Base-by-base conservation (phyloP, 805 yeast genomes). In the Ogataea ramenticola region DNA sequence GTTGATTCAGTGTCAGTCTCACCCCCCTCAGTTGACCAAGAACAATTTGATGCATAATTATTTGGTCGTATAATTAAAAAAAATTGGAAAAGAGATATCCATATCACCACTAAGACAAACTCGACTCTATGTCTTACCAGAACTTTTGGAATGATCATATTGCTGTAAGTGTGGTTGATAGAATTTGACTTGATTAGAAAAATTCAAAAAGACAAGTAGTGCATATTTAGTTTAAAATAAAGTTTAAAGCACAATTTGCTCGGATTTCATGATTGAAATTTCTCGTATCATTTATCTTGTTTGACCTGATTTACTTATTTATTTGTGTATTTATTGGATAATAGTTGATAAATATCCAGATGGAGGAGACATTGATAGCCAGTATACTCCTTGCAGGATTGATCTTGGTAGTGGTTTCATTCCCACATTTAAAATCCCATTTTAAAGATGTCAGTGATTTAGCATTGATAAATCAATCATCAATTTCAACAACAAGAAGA, bases 401-500 rank as follows among this genome's bases (percentile, higher is more conserved):
- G 31, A 7, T 48, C 16, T 31, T 40, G 5, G 20, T 47, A 22
- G 35, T 49, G 8, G 34, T 56, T 10, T 55, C 59, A 39, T 45
- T 66, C 1, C 57, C 57, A 14, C 51, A 52, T 30, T 39, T 60
- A 22, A 45, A 46, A 12, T 64, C 69, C 17, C 60, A 63, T 41
- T 52, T 71, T 32, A 70, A 73, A 42, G 89, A 83, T 52, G 74
- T 81, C 24, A 75, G 75, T 43, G 77, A 75, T 39, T 62, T 77
- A 30, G 82, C 82, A 12, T 62, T 82, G 29, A 59, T 64, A 32
- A 74, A 77, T 51, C 96, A 89, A 60, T 74, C 95, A 1, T 70
- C 79, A 19, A 62, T 82, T 30, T 75, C 83, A 2, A 64, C 80
- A 6, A 81, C 86, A 1, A 69, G 95, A n/a, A 68, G 72, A 36